phyloP scores from a whole-genome alignment of 352 stramenopile species.

The Phytophthora vignae region DNA sequence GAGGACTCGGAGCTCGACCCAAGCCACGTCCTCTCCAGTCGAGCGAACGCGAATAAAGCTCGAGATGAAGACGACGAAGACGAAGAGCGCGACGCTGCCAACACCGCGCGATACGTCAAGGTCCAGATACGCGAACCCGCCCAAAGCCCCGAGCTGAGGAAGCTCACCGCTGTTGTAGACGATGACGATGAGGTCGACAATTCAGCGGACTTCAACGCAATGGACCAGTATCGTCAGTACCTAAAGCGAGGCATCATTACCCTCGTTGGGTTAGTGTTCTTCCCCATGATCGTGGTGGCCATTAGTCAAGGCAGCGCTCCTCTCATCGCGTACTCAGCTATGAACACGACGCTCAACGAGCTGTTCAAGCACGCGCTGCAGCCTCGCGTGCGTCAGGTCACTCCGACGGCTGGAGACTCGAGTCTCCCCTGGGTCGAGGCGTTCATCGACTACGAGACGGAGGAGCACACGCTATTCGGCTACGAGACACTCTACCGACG shows the following conservation, averaged over 20 bases:
- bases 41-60: neutral
- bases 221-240: neutral
- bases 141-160: neutral
- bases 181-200: neutral
- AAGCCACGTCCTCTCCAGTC: neutral
- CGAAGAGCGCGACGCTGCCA: neutral
- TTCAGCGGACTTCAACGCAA: neutral
- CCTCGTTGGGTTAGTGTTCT: slow-evolving; percentile 2
- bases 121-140: neutral
- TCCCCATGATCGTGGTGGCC: slow-evolving; percentile 18
- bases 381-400: neutral
- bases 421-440: neutral
- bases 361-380: slow-evolving; percentile 22
- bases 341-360: slow-evolving; percentile 49
- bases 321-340: slow-evolving; percentile 33
- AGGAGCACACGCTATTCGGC: slow-evolving; percentile 44
- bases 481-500: slow-evolving; percentile 41
- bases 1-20: neutral
- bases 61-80: neutral
- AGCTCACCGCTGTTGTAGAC: neutral
- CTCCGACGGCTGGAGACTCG: neutral
- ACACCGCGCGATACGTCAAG: slow-evolving; percentile 1
- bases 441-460: slow-evolving; percentile 38
- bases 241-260: neutral
- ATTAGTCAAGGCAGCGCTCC: slow-evolving; percentile 10